These are phyloP conservation scores for Podospora anserina DNA, from an alignment of 495 filamentous ascomycete genomes.

Conservation along the genomic window DNA sequence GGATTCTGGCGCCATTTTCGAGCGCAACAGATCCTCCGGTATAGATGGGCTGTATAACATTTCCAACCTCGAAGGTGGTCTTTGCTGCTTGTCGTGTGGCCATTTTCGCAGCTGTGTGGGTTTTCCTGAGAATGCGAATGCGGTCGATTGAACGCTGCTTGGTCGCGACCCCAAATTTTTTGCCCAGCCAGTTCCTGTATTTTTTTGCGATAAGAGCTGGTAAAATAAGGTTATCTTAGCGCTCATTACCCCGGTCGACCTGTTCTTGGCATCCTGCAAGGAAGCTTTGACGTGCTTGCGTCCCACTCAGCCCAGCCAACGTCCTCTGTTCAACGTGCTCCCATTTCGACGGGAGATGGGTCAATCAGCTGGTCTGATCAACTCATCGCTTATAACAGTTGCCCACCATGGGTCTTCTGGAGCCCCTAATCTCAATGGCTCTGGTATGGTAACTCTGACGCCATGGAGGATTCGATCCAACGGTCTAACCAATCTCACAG, in stretches of 20 bases:
- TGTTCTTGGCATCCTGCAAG: conserved; percentile 12
- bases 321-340: background rate
- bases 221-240: conserved; percentile 43
- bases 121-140: background rate
- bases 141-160: conserved; percentile 6
- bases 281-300: background rate
- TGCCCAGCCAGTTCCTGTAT: conserved; percentile 21
- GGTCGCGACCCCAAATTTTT: conserved; percentile 18
- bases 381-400: background rate
- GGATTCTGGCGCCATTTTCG: conserved; percentile 73
- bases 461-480: background rate
- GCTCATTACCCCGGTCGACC: background rate
- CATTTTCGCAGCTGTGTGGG: conserved; percentile 35
- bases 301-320: conserved; percentile 1
- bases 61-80: conserved; percentile 81
- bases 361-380: background rate
- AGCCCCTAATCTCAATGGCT: conserved; percentile 50
- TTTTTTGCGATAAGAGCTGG: conserved; percentile 27
- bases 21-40: conserved; percentile 86
- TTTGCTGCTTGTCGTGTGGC: conserved; percentile 52
- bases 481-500: conserved; percentile 34
- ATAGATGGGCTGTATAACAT: conserved; percentile 87
- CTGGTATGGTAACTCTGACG: conserved; percentile 40
- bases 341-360: background rate
- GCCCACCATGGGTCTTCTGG: conserved; percentile 45